Evolutionary conservation across 2,329 filamentous ascomycete genomes (phyloP).

Genomic region (Colletotrichum lentis): DNA sequence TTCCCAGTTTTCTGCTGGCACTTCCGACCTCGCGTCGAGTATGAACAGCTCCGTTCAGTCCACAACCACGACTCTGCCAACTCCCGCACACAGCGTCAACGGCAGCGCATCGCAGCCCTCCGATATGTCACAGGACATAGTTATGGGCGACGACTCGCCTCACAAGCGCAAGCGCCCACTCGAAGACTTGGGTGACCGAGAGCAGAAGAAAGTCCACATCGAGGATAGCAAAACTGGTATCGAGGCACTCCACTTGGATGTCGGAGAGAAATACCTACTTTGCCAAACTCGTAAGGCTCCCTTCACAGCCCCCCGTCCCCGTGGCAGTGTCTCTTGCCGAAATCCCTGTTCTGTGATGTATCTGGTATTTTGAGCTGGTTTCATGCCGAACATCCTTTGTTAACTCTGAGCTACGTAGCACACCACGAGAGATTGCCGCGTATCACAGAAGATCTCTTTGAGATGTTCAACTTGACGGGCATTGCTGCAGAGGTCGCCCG

Average conservation of each 20-base stretch:
- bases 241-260: conserved; percentile 71
- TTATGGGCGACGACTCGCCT: conserved; percentile 61
- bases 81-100: conserved; percentile 70
- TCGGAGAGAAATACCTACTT: conserved; percentile 72
- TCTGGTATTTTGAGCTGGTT: conserved; percentile 37
- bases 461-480: conserved; percentile 62
- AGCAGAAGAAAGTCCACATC: conserved; percentile 69
- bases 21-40: conserved; percentile 60
- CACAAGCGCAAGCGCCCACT: conserved; percentile 69
- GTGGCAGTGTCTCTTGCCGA: conserved; percentile 34
- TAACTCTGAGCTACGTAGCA: conserved; percentile 58
- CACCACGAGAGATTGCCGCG: conserved; percentile 58
- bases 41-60: conserved; percentile 61
- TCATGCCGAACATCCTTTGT: conserved; percentile 48
- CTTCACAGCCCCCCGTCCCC: conserved; percentile 47
- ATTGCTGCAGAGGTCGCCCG: conserved; percentile 70
- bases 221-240: conserved; percentile 69
- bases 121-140: conserved; percentile 53
- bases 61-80: conserved; percentile 64
- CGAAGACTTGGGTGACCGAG: conserved; percentile 64
- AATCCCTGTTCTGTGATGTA: conserved; percentile 14
- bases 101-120: conserved; percentile 58
- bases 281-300: conserved; percentile 72
- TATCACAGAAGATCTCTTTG: conserved; percentile 66
- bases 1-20: conserved; percentile 67